These are phyloP conservation scores for Aechmea fasciata DNA, from an alignment of 176 grass and related monocot species.

Conservation along the genomic window DNA sequence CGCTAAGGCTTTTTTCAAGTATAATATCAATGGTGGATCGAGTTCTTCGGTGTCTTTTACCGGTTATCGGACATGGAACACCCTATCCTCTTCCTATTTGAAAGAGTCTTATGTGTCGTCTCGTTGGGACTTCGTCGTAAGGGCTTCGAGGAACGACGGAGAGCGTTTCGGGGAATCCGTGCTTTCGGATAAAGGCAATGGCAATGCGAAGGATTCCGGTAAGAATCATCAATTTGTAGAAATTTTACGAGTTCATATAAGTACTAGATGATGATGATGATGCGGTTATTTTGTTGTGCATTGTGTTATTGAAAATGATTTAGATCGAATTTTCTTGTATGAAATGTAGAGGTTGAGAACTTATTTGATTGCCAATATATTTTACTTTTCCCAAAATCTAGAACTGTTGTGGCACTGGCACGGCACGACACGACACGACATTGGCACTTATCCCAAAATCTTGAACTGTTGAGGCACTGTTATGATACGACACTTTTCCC, in stretches of 20 bases:
- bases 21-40: not conserved
- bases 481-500: no score
- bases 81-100: slow-evolving; percentile 3
- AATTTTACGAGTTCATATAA: no score
- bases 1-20: not conserved
- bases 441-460: no score
- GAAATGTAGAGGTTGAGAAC: not conserved
- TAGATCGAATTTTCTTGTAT: not conserved
- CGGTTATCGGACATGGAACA: slow-evolving; percentile 18
- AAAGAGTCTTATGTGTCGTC: not conserved
- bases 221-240: not conserved
- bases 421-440: no score
- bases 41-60: slow-evolving; percentile 19
- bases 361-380: no score
- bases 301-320: not conserved
- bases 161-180: not conserved
- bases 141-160: not conserved
- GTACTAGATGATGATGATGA: not conserved
- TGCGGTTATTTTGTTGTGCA: not conserved
- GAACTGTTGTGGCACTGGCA: no score
- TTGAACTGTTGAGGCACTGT: no score
- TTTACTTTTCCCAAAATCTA: no score
- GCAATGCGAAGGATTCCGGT: slow-evolving; percentile 14
- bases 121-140: slow-evolving; percentile 6
- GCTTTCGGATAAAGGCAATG: slow-evolving; percentile 6